Percentiles rank a stretch among this genome's conserved stretches.
Conservation (phyloP, 345 rosid species). For the Boechera stricta region DNA sequence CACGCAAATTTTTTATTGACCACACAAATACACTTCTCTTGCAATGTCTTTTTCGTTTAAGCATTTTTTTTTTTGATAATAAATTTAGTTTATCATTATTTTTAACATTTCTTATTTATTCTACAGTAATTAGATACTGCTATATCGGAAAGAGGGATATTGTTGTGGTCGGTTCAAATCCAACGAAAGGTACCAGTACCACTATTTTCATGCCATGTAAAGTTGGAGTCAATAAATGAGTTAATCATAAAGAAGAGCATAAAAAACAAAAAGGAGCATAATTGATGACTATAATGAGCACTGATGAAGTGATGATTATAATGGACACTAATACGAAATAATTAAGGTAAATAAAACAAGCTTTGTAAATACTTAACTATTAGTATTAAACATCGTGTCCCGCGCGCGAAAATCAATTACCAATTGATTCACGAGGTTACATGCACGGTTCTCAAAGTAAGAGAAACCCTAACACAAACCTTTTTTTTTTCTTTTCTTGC, state of each 20-base stretch:
- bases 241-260: constrained; percentile 29
- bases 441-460: constrained; percentile 25
- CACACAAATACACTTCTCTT: constrained; percentile 26
- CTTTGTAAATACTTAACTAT: neutral
- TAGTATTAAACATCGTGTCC: constrained; percentile 12
- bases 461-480: constrained; percentile 21
- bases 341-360: neutral
- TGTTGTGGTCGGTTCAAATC: constrained; percentile 28
- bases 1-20: constrained; percentile 9
- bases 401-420: constrained; percentile 23
- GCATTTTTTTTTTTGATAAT: too few relatives aligned
- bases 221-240: neutral
- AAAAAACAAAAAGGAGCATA: constrained; percentile 19
- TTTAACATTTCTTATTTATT: neutral
- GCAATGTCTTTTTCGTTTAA: constrained; percentile 21
- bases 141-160: neutral
- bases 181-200: constrained; percentile 26
- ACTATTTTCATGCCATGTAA: constrained; percentile 10
- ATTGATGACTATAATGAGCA: constrained; percentile 3
- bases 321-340: neutral
- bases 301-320: neutral
- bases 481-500: neutral
- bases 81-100: neutral
- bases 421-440: constrained; percentile 30
- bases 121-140: neutral